Base-by-base conservation (phyloP, 257 asterid genomes). In the Nyctanthes arbortristis region DNA sequence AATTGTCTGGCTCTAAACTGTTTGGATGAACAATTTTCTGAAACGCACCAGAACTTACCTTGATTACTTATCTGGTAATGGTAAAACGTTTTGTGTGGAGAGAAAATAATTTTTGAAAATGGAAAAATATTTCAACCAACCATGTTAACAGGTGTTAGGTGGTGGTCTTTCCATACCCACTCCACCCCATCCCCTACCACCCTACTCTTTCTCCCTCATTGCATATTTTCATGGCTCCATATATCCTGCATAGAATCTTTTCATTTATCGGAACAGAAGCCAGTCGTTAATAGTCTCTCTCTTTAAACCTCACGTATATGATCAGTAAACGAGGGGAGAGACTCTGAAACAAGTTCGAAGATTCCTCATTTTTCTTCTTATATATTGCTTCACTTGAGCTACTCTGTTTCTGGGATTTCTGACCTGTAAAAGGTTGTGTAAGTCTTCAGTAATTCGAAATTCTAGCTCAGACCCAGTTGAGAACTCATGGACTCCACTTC, bases 131-230 rank as follows among this genome's bases (percentile, higher is more conserved):
- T 39, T 14, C 47, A 29, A 31, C 4, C 69, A 80, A 84, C 87
- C 79, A 69, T 56, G 77, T 79, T 79, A 80, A 61, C 16, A 5
- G 45, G 84, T 31, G 87, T 74, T 86, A 75, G 87, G 88, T 84
- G 85, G 65, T 65, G 30, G 16, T 12, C 12, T 36, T 36, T 36
- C n/a, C 47, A 39, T n/a, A n/a, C 1, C 47, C 12, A 37, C 47
- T 12, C 6, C 47, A 37, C 18, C 4, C 16, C 47, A 39, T n/a
- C 8, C 18, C 18, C 47, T n/a, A n/a, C n/a, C n/a, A n/a, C 55
- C 20, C 39, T 61, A 13, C 47, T 12, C 67, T 43, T 27, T 36
- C 70, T 32, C 58, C 25, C 71, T 49, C 66, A n/a, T n/a, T 57
- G n/a, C 35, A 12, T 32, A 12, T 40, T 28, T n/a, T n/a, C n/a